These are phyloP conservation scores for Termitomyces eurrhizus DNA, from an alignment of 768 basidiomycete species.

Conservation along the genomic window DNA sequence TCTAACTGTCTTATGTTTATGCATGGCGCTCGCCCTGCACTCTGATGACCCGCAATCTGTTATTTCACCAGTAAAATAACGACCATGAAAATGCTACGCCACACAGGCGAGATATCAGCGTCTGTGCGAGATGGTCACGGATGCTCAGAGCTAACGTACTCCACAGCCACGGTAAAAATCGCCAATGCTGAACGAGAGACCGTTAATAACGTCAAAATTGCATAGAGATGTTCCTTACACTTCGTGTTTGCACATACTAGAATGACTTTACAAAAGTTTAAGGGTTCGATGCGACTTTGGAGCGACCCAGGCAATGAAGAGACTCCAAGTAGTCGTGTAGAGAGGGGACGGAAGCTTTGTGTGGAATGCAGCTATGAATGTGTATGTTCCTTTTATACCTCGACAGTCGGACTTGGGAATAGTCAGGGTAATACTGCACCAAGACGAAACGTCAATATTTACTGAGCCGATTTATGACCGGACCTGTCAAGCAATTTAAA, in stretches of 20 bases:
- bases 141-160: constrained; percentile 24
- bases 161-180: constrained; percentile 50
- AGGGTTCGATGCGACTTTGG: neutral
- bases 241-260: constrained; percentile 34
- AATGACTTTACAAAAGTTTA: neutral
- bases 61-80: constrained; percentile 44
- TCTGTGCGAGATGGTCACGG: neutral
- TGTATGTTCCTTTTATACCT: constrained; percentile 13
- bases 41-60: constrained; percentile 33
- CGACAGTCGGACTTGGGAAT: constrained; percentile 18
- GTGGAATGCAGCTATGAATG: neutral
- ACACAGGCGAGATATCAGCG: constrained; percentile 12
- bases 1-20: constrained; percentile 40
- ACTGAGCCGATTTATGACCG: constrained; percentile 18
- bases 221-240: constrained; percentile 23
- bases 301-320: neutral
- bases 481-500: constrained; percentile 13
- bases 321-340: neutral
- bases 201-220: neutral
- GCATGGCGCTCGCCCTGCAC: constrained; percentile 37
- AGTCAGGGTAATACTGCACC: constrained; percentile 15
- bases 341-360: neutral
- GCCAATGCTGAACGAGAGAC: constrained; percentile 31
- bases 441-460: constrained; percentile 18
- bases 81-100: constrained; percentile 43